phyloP scores from a whole-genome alignment of 805 yeast genomes.

The Priceomyces carsonii region DNA sequence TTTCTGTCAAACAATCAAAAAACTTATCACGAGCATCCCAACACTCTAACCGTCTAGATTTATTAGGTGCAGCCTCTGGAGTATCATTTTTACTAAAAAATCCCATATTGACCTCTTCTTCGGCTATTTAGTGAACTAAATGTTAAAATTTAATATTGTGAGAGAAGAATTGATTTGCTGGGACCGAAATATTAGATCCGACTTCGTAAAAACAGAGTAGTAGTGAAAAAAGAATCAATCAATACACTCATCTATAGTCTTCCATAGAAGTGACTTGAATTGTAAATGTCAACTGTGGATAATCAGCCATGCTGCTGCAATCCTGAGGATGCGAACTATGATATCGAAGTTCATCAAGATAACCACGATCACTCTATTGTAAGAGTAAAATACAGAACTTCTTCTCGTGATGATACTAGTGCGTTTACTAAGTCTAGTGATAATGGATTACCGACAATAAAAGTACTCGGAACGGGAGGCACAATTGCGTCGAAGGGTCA shows the following conservation, averaged over 20 bases:
- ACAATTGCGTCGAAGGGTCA: constrained; percentile 47
- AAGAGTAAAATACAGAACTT: constrained; percentile 31
- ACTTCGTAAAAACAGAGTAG: too few species aligned
- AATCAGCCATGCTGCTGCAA: too few species aligned
- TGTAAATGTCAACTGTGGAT: too few species aligned
- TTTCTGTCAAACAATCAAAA: constrained; percentile 70
- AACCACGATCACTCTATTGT: constrained; percentile 32
- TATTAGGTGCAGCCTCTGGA: constrained; percentile 51
- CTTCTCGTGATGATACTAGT: constrained; percentile 8
- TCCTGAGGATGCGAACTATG: constrained; percentile 9
- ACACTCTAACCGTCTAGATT: constrained; percentile 71
- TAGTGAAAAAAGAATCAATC: too few species aligned
- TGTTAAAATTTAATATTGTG: too few species aligned
- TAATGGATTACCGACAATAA: constrained; percentile 32
- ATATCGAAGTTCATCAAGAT: constrained; percentile 21
- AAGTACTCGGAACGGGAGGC: constrained; percentile 47
- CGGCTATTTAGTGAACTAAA: too few species aligned
- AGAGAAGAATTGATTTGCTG: too few species aligned
- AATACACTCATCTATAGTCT: too few species aligned
- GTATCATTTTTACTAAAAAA: constrained; percentile 42
- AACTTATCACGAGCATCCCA: constrained; percentile 88
- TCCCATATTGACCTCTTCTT: constrained; percentile 43
- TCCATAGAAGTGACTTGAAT: too few species aligned
- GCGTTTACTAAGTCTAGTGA: too few species aligned
- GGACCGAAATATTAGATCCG: too few species aligned